phyloP scores from a whole-genome alignment of 176 grass and related monocot genomes.

The Aechmea fasciata region DNA sequence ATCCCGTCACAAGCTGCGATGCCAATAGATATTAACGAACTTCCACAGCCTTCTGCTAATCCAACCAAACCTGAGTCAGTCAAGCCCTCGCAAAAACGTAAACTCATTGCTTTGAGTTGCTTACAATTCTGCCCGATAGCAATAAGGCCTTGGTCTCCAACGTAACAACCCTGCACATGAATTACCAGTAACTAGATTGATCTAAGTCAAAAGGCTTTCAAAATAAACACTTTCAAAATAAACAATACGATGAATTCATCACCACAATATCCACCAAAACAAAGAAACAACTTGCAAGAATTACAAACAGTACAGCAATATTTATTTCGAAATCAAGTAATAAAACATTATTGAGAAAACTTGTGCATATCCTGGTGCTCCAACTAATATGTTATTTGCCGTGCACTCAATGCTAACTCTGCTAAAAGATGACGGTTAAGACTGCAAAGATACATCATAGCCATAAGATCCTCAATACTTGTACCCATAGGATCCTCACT shows the following conservation, averaged over 20 bases:
- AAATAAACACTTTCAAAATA: background rate
- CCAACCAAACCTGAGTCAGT: constrained; percentile 71
- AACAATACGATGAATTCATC: background rate
- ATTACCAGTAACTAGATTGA: background rate
- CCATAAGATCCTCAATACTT: too few relatives aligned
- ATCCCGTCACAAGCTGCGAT: constrained; percentile 58
- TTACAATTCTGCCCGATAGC: constrained; percentile 66
- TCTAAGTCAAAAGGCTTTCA: background rate
- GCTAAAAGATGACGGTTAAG: too few relatives aligned
- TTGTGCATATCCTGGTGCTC: too few relatives aligned
- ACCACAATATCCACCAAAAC: background rate
- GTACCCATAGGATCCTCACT: too few relatives aligned
- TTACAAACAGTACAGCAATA: background rate
- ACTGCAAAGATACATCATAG: too few relatives aligned
- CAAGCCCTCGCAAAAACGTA: constrained; percentile 54
- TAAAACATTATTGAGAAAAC: too few relatives aligned
- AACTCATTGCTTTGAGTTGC: constrained; percentile 50
- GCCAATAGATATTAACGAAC: constrained; percentile 43
- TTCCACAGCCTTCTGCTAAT: constrained; percentile 45
- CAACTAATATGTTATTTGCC: too few relatives aligned
- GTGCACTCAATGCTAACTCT: too few relatives aligned
- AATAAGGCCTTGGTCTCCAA: constrained; percentile 80
- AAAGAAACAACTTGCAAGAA: background rate
- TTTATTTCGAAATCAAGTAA: too few relatives aligned
- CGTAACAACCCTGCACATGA: constrained; percentile 66